Conservation (phyloP, 2,329 filamentous ascomycete genomes). For the Pyricularia pennisetigena region DNA sequence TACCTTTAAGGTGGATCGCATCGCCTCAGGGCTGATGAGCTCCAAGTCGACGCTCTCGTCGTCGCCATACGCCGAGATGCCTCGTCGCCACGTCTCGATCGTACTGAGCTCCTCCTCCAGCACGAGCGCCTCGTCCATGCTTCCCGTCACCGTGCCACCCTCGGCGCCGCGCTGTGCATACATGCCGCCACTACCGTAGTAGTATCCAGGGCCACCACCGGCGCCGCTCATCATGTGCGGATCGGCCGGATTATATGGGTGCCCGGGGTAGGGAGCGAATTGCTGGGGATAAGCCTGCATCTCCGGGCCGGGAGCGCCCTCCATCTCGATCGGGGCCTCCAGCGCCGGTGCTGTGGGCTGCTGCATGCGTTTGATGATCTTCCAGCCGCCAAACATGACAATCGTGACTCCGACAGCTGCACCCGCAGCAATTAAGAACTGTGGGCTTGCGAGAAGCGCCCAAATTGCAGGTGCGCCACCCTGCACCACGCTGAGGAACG, state of each 20-base stretch:
- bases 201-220: constrained; percentile 1
- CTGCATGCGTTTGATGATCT: constrained; percentile 83
- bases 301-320: background rate
- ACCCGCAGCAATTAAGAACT: constrained; percentile 89
- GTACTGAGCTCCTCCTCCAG: constrained; percentile 47
- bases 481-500: constrained; percentile 67
- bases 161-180: background rate
- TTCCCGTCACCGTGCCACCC: constrained; percentile 6
- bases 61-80: constrained; percentile 35
- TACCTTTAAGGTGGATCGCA: constrained; percentile 28
- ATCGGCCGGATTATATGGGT: background rate
- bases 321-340: constrained; percentile 5
- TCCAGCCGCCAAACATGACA: constrained; percentile 92
- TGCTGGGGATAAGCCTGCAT: background rate
- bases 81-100: constrained; percentile 50
- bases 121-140: constrained; percentile 43
- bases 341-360: constrained; percentile 22
- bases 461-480: constrained; percentile 77
- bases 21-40: constrained; percentile 46
- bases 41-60: constrained; percentile 38
- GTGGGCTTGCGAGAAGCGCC: constrained; percentile 75
- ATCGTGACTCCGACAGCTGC: constrained; percentile 89
- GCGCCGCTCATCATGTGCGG: background rate
- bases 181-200: constrained; percentile 2
- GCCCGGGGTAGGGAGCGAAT: background rate